Conservation (phyloP, 306 rosid species). For the Citrullus colocynthis region DNA sequence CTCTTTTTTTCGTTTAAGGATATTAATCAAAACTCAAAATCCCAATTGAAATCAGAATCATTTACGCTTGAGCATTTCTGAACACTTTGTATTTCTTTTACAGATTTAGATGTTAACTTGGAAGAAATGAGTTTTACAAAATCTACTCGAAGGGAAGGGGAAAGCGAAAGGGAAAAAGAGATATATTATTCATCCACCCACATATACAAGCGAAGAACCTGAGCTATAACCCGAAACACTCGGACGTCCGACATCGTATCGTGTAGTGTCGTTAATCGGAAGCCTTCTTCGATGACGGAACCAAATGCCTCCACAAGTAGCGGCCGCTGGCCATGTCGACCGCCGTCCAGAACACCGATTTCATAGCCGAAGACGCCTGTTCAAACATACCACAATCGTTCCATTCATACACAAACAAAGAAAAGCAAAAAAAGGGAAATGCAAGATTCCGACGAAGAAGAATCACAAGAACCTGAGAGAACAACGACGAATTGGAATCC, state of each 20-base stretch:
- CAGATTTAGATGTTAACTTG: not conserved
- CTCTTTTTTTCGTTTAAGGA: no score
- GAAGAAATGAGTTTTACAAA: not conserved
- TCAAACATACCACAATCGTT: not conserved
- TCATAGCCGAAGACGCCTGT: constrained; percentile 26
- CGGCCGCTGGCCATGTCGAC: constrained; percentile 97
- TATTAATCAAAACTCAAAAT: not conserved
- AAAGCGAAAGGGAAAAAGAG: no score
- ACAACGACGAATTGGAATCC: not conserved
- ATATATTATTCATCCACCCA: no score
- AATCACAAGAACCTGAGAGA: constrained; percentile 21
- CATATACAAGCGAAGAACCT: not conserved
- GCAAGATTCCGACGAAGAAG: not conserved
- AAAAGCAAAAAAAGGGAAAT: constrained; percentile 11
- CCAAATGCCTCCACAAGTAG: constrained; percentile 80
- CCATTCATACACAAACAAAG: not conserved
- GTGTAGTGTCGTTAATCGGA: constrained; percentile 21
- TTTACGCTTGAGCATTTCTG: not conserved
- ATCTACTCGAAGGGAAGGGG: not conserved
- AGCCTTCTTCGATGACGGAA: constrained; percentile 31
- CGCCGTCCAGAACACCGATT: constrained; percentile 64
- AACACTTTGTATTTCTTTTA: not conserved
- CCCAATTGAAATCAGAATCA: not conserved
- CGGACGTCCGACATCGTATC: no score
- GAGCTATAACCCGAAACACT: not conserved